Base-by-base conservation (phyloP, 2,329 filamentous ascomycete genomes). In the Ascochyta pisi region DNA sequence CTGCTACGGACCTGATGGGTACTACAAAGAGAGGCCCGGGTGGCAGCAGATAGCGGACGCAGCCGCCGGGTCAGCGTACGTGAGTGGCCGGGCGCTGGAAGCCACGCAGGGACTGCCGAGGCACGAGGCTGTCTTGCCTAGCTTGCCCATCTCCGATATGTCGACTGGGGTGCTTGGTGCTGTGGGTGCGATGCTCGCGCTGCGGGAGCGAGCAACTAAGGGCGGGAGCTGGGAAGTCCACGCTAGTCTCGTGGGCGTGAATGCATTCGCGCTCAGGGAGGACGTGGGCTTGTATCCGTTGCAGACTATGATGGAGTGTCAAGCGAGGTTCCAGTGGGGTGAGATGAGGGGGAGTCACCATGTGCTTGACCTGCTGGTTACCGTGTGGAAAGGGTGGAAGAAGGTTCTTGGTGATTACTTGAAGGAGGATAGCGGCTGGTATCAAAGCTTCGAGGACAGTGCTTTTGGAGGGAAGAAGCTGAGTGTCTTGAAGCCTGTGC, bases 31-130 rank as follows among this genome's bases (percentile, higher is more conserved):
- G 50, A 72, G 81, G 0, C 78, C 78, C 1, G 82, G 81, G 4
- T 84, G 81, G 81, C 80, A 83, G 68, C 80, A 83, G 62, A 80
- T 83, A 48, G 79, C 77, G 19, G 66, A 70, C 43, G 61, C 64
- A 0, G 77, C 74, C 26, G 70, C 73, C 2, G 76, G 77, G 1
- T 71, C 70, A n/a, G 77, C 74, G 1, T 75, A 74, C 35, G 63
- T 75, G 6, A 76, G 69, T 19, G 78, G 75, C 3, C 66, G 65
- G 29, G 68, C 75, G 1, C 64, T 77, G 23, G 51, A 62, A 15
- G n/a, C 29, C 22, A 59, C 59, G 12, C 59, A 62, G 39, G 71
- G 70, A 54, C 68, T 66, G 24, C 54, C 61, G 4, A 60, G 65
- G 33, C 55, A 61, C 33, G 58, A 64, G 54, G 57, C 60, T 33